Evolutionary conservation across 495 filamentous ascomycete species (phyloP), one percentile per base, ranked within the genome.

Genomic region (Thermothielavioides terrestris): DNA sequence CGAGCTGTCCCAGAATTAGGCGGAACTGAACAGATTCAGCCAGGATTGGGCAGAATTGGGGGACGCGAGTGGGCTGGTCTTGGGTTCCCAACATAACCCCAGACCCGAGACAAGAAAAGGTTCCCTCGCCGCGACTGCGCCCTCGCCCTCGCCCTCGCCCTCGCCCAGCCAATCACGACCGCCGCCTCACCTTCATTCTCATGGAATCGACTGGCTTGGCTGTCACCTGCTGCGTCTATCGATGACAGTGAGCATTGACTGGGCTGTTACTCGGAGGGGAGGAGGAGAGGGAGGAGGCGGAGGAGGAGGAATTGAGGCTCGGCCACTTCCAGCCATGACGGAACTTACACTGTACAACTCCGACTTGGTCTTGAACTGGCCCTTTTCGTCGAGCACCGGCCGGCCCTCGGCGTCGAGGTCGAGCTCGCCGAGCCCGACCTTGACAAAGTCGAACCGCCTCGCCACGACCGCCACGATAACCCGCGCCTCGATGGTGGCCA

Each of bases 301-400:
- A n/a, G n/a, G n/a, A n/a, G n/a, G n/a, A n/a, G n/a, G n/a, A n/a
- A n/a, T n/a, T n/a, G n/a, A n/a, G n/a, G n/a, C n/a, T n/a, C n/a
- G n/a, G n/a, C n/a, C n/a, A n/a, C n/a, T n/a, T n/a, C n/a, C n/a
- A n/a, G n/a, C n/a, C 30, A 20, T 5, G 11, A 25, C 23, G 9
- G 14, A 2, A 68, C 71, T 68, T 39, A 75, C 72, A 57, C 67
- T 71, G 44, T 74, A 76, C 40, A 79, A 39, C 42, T 66, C 59
- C 15, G 65, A 64, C 45, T 57, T 57, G 14, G 67, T 67, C 52
- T 69, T 63, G 50, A 67, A 75, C 41, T 65, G 58, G 2, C 71
- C 70, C 35, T 69, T 70, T 8, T 57, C 47, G 38, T 70, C 58
- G 27, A 71, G 1, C 6, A 65, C 50, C 1, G 63, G 64, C 42